Evolutionary conservation across 805 yeast genomes (phyloP), one percentile per base, ranked within the genome.

Genomic region (Kodamaea hsintzibuensis): DNA sequence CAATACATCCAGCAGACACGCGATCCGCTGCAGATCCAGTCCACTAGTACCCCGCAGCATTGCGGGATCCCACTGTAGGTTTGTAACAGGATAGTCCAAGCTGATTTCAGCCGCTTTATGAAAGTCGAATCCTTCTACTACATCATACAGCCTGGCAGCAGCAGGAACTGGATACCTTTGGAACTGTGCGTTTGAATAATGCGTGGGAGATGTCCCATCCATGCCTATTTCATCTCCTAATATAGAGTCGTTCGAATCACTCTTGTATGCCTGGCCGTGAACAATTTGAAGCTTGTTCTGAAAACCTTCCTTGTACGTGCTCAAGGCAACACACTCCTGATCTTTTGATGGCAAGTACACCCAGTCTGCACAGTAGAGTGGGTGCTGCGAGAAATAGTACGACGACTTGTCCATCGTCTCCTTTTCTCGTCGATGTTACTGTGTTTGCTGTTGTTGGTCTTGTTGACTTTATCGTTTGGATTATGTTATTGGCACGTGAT

Each of bases 261-360:
- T 53, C 5, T 67, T 70, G 54, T 67, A 69, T 12, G 55, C 53
- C n/a, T 63, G 48, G 7, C 74, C 76, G 53, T 65, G 73, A 7
- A 70, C 58, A 17, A 87, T 68, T 62, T 84, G 85, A 22, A 91
- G 66, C 59, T 82, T 82, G 69, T 92, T 92, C 42, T 78, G 73
- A 25, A 83, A 74, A 49, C 90, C 96, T 67, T 92, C 98, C 55
- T 88, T 81, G 65, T 84, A 90, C 0, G 96, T 81, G n/a, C 86
- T 79, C n/a, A 87, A 65, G 0, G 90, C 95, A 7, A 89, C 69
- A 47, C 78, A 72, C 7, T 84, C 85, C 9, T 63, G 55, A 1
- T 74, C 75, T 2, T 43, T 60, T 16, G 60, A 62, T 6, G 61
- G 56, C 16, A 63, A 46, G 25, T 53, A 53, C 5, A 57, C 57